Base-by-base conservation (phyloP, 164 flowering plant genomes). In the Protea cynaroides region DNA sequence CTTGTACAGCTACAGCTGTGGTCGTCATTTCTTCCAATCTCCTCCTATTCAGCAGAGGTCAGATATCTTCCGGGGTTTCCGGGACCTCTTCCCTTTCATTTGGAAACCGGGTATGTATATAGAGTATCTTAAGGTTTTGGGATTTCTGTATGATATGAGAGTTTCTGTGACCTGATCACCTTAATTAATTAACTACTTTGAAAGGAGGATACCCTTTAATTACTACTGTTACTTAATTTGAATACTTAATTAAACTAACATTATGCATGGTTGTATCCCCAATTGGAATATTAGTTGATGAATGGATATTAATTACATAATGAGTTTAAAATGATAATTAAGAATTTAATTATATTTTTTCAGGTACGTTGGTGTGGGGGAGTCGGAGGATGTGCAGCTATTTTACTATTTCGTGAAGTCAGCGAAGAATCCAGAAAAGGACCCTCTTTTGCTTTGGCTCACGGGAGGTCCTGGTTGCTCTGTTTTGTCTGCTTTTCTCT, bases 381-480 rank as follows among this genome's bases (percentile, higher is more conserved):
- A 44, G 49, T 44, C 49, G 49, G 49, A 44, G 49, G 49, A 44
- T 44, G 49, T 44, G 49, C 49, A 44, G 12, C 49, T 44, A 3
- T 44, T 44, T 15, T 44, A 44, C 49, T 44, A 44, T 15, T 44
- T 44, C 17, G 8, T 44, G 2, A 44, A 44, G 49, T 44, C 49
- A 8, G 49, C 4, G 49, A 44, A 15, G 49, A 15, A 44, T 44
- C 49, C 49, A 11, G 17, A 44, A 12, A 11, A 44, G 15, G 86
- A 84, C 59, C 85, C 86, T 29, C 69, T 84, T 55, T 0, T 85
- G 34, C 62, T 85, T 21, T 83, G 84, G 85, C 71, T 81, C 4
- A 80, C 79, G 0, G 87, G 87, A 23, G 89, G 89, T 25, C 85
- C 89, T 17, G 84, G 84, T 44, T 83, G 89, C 63, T 72, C 84